Conservation (phyloP, 2,329 filamentous ascomycete species). For the Bipolaris victoriae region DNA sequence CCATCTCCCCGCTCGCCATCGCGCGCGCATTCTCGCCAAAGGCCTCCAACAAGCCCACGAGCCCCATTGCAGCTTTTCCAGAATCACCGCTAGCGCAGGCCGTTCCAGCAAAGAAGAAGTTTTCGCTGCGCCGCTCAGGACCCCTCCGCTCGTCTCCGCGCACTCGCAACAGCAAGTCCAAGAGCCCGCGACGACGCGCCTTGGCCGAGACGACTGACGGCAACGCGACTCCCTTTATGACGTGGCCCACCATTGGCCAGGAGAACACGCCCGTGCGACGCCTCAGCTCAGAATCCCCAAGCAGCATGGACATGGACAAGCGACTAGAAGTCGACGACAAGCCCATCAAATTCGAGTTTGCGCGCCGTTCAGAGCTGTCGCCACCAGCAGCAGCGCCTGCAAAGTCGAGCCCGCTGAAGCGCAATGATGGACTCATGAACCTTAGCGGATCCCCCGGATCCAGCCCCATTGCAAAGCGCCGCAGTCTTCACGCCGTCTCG, state of each 20-base stretch:
- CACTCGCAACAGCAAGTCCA: conserved; percentile 69
- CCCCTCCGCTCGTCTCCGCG: conserved; percentile 65
- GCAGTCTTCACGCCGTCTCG: conserved; percentile 79
- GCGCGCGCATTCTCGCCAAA: conserved; percentile 55
- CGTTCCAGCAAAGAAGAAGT: conserved; percentile 66
- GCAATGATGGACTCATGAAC: conserved; percentile 88
- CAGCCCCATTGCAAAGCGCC: conserved; percentile 88
- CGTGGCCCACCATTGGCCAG: conserved; percentile 56
- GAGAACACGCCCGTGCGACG: conserved; percentile 50
- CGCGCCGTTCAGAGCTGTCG: conserved; percentile 36
- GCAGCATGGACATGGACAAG: conserved; percentile 51
- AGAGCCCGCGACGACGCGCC: conserved; percentile 75
- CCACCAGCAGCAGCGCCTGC: conserved; percentile 57
- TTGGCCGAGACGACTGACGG: conserved; percentile 74
- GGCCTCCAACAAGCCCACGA: conserved; percentile 53
- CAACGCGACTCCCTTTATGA: conserved; percentile 66
- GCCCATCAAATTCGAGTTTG: conserved; percentile 57
- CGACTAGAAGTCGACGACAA: conserved; percentile 51
- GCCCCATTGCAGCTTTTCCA: conserved; percentile 58
- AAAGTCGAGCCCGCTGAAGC: conserved; percentile 84
- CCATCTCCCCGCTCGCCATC: conserved; percentile 52
- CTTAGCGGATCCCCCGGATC: conserved; percentile 77
- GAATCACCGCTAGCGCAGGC: conserved; percentile 65
- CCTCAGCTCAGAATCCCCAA: conserved; percentile 32
- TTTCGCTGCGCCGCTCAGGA: conserved; percentile 55